These are phyloP conservation scores for Penicillium desertorum DNA, from an alignment of 495 filamentous ascomycete genomes.

Conservation along the genomic window DNA sequence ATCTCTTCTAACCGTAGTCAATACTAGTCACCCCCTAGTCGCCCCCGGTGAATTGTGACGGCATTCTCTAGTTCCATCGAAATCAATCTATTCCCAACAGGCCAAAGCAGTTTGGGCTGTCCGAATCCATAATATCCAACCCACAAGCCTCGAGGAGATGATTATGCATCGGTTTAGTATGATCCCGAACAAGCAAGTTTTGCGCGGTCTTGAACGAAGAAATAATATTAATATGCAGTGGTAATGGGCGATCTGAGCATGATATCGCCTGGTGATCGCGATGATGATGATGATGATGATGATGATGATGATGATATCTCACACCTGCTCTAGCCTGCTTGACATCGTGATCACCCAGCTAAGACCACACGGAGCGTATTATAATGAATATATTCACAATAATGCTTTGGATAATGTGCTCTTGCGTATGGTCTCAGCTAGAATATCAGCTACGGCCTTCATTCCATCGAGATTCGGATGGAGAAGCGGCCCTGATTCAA, in stretches of 20 bases:
- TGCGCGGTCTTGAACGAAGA: no score
- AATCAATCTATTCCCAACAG: no score
- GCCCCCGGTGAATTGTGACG: no score
- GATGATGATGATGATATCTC: background rate
- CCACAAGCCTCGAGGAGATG: no score
- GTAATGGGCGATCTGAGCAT: slow-evolving; percentile 4
- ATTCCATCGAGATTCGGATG: slow-evolving; percentile 38
- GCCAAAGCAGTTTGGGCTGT: no score
- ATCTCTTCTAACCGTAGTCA: no score
- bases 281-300: background rate
- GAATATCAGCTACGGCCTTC: slow-evolving; percentile 33
- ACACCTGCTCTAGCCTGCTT: background rate
- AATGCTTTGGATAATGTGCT: background rate
- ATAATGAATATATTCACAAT: background rate
- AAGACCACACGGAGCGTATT: background rate
- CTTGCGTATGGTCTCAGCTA: slow-evolving; percentile 12
- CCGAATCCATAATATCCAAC: no score
- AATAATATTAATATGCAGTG: no score
- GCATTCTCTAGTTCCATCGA: no score
- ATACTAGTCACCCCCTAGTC: no score
- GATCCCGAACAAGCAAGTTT: no score
- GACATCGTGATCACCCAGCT: background rate
- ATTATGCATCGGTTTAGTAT: no score
- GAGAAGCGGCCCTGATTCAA: slow-evolving; percentile 27
- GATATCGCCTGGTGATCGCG: background rate